phyloP scores from a whole-genome alignment of 2,329 filamentous ascomycete genomes.

The Juglanconis oblonga region DNA sequence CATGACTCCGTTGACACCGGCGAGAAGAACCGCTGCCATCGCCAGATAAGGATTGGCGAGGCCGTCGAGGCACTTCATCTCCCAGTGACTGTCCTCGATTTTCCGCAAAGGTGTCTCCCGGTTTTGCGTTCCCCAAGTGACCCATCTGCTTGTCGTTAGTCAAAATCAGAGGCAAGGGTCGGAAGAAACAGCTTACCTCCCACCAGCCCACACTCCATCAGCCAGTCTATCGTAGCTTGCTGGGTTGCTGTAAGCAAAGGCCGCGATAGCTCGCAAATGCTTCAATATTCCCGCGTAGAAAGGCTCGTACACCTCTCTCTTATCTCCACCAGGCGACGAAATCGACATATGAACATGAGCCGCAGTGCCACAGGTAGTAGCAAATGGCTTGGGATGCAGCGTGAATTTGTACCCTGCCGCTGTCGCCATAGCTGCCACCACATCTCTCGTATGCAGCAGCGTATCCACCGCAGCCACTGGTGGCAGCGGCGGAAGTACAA shows the following conservation, averaged over 20 bases:
- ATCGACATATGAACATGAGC: constrained; percentile 71
- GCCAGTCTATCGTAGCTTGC: constrained; percentile 66
- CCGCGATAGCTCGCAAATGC: constrained; percentile 63
- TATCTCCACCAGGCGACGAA: constrained; percentile 39
- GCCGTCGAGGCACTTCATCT: constrained; percentile 75
- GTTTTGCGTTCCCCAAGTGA: constrained; percentile 80
- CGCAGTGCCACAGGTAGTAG: constrained; percentile 57
- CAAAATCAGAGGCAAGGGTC: background rate
- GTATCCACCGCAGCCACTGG: constrained; percentile 69
- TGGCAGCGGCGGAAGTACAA: constrained; percentile 62
- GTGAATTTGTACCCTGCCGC: constrained; percentile 64
- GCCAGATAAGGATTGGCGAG: constrained; percentile 76
- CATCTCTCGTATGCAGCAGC: constrained; percentile 67
- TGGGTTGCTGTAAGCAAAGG: constrained; percentile 65
- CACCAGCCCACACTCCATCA: constrained; percentile 75
- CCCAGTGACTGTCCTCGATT: constrained; percentile 67
- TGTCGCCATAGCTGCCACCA: constrained; percentile 63
- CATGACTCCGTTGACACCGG: constrained; percentile 55
- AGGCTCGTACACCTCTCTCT: constrained; percentile 48
- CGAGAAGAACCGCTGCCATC: constrained; percentile 57
- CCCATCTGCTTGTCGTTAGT: constrained; percentile 44
- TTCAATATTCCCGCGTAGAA: constrained; percentile 72
- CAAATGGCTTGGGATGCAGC: constrained; percentile 69
- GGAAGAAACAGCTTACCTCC: constrained; percentile 35
- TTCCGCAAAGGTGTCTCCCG: constrained; percentile 71